Conservation (phyloP, 306 rosid species). For the Glycine soja region DNA sequence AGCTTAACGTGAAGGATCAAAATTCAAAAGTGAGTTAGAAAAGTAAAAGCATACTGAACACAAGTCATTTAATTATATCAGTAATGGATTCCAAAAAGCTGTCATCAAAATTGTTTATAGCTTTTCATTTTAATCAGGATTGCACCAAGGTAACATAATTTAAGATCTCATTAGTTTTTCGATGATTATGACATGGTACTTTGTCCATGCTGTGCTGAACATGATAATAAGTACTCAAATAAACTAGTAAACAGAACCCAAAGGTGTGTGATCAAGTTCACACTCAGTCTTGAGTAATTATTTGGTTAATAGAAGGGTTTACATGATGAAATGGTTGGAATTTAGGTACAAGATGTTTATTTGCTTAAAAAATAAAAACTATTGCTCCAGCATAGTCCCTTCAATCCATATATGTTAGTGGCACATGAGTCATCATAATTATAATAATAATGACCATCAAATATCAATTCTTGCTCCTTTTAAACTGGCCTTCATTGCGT, state of each 20-base stretch:
- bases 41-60: constrained; percentile 37
- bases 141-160: not conserved
- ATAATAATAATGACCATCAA: constrained; percentile 47
- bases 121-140: constrained; percentile 23
- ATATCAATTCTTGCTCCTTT: constrained; percentile 56
- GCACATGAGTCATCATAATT: constrained; percentile 63
- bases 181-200: not conserved
- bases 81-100: constrained; percentile 24
- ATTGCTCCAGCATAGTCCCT: constrained; percentile 49
- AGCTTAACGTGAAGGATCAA: constrained; percentile 37
- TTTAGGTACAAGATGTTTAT: constrained; percentile 58
- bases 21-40: constrained; percentile 44
- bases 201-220: constrained; percentile 22
- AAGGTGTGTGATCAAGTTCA: constrained; percentile 35
- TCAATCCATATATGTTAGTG: constrained; percentile 60
- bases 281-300: not conserved
- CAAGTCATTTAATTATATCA: constrained; percentile 39
- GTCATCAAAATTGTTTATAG: constrained; percentile 24
- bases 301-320: not conserved
- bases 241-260: constrained; percentile 23
- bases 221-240: not conserved
- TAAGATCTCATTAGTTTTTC: constrained; percentile 14
- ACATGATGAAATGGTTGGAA: constrained; percentile 33
- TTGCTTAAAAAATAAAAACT: constrained; percentile 9
- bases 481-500: constrained; percentile 68